These are phyloP conservation scores for Neurospora terricola DNA, from an alignment of 495 filamentous ascomycete genomes.

Conservation along the genomic window DNA sequence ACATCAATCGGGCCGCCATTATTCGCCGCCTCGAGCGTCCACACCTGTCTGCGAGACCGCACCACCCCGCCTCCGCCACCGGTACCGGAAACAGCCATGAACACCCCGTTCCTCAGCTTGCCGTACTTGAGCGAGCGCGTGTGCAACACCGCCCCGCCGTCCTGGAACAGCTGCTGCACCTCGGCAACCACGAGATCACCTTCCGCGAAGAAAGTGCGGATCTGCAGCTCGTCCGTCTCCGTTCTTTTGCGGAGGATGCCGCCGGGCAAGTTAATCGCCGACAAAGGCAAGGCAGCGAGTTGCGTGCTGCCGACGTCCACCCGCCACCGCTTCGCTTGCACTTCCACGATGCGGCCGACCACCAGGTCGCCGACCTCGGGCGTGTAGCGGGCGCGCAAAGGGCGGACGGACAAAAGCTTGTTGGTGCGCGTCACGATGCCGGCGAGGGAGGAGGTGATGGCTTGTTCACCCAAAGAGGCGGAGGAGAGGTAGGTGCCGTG, in stretches of 20 bases:
- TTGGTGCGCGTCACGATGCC: conserved; percentile 85
- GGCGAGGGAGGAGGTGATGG: conserved; percentile 77
- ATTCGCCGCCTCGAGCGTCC: conserved; percentile 58
- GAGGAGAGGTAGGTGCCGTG: conserved; percentile 68
- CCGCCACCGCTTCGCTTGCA: conserved; percentile 82
- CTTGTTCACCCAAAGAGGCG: conserved; percentile 30
- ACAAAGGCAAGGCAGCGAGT: conserved; percentile 72
- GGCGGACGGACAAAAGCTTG: conserved; percentile 84
- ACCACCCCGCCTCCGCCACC: conserved; percentile 80
- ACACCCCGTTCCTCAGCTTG: conserved; percentile 86
- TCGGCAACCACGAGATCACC: conserved; percentile 86
- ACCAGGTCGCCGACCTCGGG: conserved; percentile 95
- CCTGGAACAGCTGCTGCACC: conserved; percentile 72
- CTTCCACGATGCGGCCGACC: conserved; percentile 85
- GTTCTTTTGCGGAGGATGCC: conserved; percentile 86
- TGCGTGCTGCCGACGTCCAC: conserved; percentile 83
- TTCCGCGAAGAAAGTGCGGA: conserved; percentile 84
- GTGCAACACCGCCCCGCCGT: conserved; percentile 78
- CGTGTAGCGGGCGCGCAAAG: conserved; percentile 84
- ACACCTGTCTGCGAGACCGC: conserved; percentile 71
- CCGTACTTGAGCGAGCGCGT: conserved; percentile 87
- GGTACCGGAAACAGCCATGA: conserved; percentile 67
- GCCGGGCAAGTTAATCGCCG: conserved; percentile 86
- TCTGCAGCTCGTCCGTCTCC: conserved; percentile 89
- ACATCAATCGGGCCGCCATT: conserved; percentile 72